These are phyloP conservation scores for Nitzschia sp. DNA, from an alignment of 108 stramenopile species.

Conservation along the genomic window DNA sequence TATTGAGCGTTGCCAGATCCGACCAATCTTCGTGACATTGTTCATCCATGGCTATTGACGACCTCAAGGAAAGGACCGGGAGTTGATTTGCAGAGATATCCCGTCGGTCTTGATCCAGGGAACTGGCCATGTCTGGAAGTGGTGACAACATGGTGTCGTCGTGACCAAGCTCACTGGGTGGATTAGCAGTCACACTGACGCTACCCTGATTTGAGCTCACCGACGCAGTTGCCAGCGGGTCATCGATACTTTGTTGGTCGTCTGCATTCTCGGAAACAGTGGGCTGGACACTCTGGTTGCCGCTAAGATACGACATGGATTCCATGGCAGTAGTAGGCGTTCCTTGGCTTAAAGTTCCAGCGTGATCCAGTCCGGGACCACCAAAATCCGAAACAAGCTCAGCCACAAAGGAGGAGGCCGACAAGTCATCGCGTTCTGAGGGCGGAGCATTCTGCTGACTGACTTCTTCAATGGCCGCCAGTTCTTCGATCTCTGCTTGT, in stretches of 20 bases:
- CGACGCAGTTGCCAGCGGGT: constrained; percentile 25
- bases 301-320: constrained; percentile 36
- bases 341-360: constrained; percentile 31
- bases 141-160: constrained; percentile 21
- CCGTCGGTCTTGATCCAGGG: background rate
- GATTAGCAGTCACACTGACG: constrained; percentile 49
- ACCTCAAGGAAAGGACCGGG: background rate
- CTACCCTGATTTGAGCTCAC: constrained; percentile 27
- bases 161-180: constrained; percentile 46
- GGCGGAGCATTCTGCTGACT: constrained; percentile 74
- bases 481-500: constrained; percentile 72
- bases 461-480: constrained; percentile 72
- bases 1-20: constrained; percentile 19
- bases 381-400: constrained; percentile 55
- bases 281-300: constrained; percentile 27
- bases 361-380: constrained; percentile 11
- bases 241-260: constrained; percentile 21
- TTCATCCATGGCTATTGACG: background rate
- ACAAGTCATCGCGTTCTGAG: constrained; percentile 58
- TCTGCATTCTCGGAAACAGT: constrained; percentile 5
- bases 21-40: background rate
- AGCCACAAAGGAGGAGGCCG: constrained; percentile 44
- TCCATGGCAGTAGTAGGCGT: constrained; percentile 53
- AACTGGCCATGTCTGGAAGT: background rate
- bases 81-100: background rate